Base-by-base conservation (phyloP, 164 flowering plant genomes). In the Taxillus chinensis region DNA sequence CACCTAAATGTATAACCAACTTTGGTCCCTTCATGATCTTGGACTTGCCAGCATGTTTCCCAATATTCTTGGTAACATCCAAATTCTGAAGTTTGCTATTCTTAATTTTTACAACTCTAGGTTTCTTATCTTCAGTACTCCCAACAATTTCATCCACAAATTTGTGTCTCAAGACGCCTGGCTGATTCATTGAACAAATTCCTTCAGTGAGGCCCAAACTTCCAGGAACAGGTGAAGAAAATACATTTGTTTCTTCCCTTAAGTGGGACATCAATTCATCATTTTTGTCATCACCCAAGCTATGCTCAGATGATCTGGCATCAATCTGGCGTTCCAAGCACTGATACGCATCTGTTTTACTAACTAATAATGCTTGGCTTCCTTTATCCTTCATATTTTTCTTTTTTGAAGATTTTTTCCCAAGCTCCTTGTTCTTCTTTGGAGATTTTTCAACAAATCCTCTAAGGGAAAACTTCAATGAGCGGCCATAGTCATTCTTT, bases 1-100 rank as follows among this genome's bases (percentile, higher is more conserved):
- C 92, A 49, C 92, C 92, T 45, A 90, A 70, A 81, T 85, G 88
- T 72, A 90, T 90, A 40, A 93, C 97, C 41, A 93, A 69, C 77
- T 90, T 93, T 39, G 80, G 80, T 67, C 90, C 90, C 69, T 83
- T 85, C 65, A 77, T 64, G 38, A 70, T 64, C 70, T 85, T 86
- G n/a, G 80, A 67, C 70, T 78, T 78, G 70, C 77, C 67, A 50
- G 69, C 62, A 48, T 61, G 72, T 65, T 75, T 80, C 67, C 72
- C 81, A 66, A 61, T 12, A 59, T 79, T 86, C 48, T 80, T 85
- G 57, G 71, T 78, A 68, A 57, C 63, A 60, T 68, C 73, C 51
- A 67, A n/a, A 37, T 66, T 76, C 42, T 73, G 77, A 56, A 81
- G 61, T 55, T 75, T 79, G 65, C 55, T 75, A 53, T 73, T 75